Evolutionary conservation across 768 basidiomycete genomes (phyloP), one percentile per base, ranked within the genome.

Genomic region (Leucosporidium creatinivorum): DNA sequence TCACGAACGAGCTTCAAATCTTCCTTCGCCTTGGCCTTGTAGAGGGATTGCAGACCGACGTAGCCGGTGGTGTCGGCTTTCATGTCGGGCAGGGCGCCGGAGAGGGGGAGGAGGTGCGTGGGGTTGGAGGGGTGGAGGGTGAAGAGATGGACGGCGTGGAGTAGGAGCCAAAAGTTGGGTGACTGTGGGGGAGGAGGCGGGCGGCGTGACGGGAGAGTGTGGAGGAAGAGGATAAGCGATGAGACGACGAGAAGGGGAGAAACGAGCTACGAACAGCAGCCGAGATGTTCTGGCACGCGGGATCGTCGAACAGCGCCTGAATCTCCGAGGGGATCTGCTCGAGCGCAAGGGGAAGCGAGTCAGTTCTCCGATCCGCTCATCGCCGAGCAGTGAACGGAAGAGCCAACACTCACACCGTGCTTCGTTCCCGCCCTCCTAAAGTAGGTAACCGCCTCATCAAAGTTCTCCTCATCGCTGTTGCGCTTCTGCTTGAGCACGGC

Each of bases 81-180:
- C 91, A 99, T 97, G 79, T 99, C 94, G 0, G 94, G 94, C 15
- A 98, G 82, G 0, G 89, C 84, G 56, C 89, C 84, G 4, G 87
- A 87, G n/a, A 96, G 81, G 0, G 94, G 96, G 0, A 85, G 84
- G 61, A 86, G 80, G 8, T 82, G 81, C 57, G 83, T 79, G 59
- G 84, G 79, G 68, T 62, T 26, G 68, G 66, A 39, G 83, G 82
- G 26, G 82, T 80, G 47, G 18, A 25, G 36, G 31, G 80, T 78
- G 77, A 89, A 97, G 63, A 81, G 77, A 48, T 84, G 80, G 50
- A 98, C 83, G 0, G 93, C 86, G 28, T 83, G 80, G 17, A 93
- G 82, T 31, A 96, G 86, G 69, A 85, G 81, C 81, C 87, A 91
- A 80, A 96, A 93, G 5, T 85, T 84, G 2, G 85, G 82, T 0